Evolutionary conservation across 1,284 basidiomycete genomes (phyloP).

Genomic region (Moesziomyces aphidis): DNA sequence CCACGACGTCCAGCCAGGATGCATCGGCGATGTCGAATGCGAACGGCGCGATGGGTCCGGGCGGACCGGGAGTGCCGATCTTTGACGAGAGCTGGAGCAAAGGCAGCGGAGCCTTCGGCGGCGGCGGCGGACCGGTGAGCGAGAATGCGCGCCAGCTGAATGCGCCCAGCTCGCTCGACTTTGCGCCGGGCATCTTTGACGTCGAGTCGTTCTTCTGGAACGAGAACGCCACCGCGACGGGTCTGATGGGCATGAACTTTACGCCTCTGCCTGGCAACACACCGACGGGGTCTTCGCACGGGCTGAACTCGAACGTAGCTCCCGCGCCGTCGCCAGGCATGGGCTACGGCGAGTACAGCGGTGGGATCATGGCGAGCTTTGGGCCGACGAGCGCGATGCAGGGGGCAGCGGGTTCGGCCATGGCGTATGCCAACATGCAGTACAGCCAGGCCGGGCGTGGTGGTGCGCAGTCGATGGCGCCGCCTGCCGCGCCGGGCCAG

Average conservation of each 20-base stretch:
- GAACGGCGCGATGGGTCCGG: background rate
- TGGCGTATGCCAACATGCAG: background rate
- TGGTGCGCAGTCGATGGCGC: background rate
- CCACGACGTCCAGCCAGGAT: background rate
- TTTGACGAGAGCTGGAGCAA: constrained; percentile 8
- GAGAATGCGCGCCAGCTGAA: background rate
- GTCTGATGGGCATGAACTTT: constrained; percentile 28
- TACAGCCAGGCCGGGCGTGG: background rate
- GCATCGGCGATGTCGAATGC: background rate
- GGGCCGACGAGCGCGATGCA: background rate
- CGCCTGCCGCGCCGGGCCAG: background rate
- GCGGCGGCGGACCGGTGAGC: no score
- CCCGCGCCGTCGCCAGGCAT: background rate
- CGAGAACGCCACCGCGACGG: constrained; percentile 41
- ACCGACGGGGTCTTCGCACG: background rate
- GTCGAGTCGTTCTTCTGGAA: constrained; percentile 61
- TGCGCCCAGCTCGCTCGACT: constrained; percentile 5
- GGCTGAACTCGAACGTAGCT: background rate
- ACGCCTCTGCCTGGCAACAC: background rate
- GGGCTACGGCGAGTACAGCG: background rate
- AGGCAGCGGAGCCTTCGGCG: background rate
- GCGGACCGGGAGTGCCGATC: background rate
- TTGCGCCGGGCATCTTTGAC: constrained; percentile 53
- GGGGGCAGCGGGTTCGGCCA: background rate
- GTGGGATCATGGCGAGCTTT: background rate